A percentile compares a stretch with the other conserved stretches of the same genome.
Evolutionary conservation across 345 rosid genomes (phyloP).

Genomic region (Salix viminalis): DNA sequence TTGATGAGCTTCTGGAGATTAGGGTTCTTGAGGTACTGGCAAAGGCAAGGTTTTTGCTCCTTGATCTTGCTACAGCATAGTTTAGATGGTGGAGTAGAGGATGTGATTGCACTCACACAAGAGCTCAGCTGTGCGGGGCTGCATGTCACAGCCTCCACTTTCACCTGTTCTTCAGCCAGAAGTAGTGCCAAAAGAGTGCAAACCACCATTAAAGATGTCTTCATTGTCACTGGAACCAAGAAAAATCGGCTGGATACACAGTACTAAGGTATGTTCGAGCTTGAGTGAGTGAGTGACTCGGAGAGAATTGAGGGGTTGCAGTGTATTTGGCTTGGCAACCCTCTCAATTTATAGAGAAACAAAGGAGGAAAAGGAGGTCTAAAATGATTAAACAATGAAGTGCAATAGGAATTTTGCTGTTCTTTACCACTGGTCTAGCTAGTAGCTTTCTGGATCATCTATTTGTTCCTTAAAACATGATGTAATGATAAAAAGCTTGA

Average conservation of each 20-base stretch:
- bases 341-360: conserved; percentile 55
- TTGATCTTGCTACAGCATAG: conserved; percentile 74
- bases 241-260: not conserved
- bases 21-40: conserved; percentile 77
- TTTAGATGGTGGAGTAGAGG: conserved; percentile 58
- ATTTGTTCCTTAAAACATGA: too few relatives aligned
- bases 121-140: conserved; percentile 74
- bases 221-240: conserved; percentile 26
- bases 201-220: conserved; percentile 36
- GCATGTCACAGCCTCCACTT: conserved; percentile 57
- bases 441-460: too few relatives aligned
- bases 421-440: not conserved
- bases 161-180: conserved; percentile 31
- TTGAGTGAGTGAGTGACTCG: not conserved
- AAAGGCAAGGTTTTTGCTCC: conserved; percentile 87
- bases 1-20: conserved; percentile 59
- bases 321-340: conserved; percentile 8
- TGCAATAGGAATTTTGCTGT: not conserved
- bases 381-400: conserved; percentile 1
- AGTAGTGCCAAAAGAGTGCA: conserved; percentile 43
- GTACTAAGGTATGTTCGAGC: not conserved
- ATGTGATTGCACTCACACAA: conserved; percentile 70
- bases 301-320: conserved; percentile 13
- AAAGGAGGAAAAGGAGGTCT: conserved; percentile 7
- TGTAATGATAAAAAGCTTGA: too few relatives aligned